Base-by-base conservation (phyloP, 2,329 filamentous ascomycete species). In the Pseudogymnoascus sp. region DNA sequence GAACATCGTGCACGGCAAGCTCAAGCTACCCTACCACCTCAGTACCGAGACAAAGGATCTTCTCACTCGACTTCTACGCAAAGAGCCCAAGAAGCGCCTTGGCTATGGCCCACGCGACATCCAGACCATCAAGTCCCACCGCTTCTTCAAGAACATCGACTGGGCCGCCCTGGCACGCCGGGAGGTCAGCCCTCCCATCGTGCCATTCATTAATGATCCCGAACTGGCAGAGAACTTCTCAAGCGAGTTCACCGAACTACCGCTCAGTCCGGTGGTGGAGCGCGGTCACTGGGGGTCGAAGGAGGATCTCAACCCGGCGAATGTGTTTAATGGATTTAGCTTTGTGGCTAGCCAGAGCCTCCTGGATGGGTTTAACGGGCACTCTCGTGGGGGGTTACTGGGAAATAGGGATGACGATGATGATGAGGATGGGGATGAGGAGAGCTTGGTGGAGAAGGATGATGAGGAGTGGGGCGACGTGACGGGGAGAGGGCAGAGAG, bases 201-300 rank as follows among this genome's bases (percentile, higher is more conserved):
- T 89, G 72, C 94, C 94, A 13, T 81, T 97, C 70, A 93, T 99
- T 71, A 97, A 94, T 0, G 92, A 99, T 70, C 94, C 94, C 0
- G 92, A 95, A 73, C 80, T 97, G 52, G 94, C 94, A 0, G 95
- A 99, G 82, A 99, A 99, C 76, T 99, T 99, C 75, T 84, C 89
- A 0, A 79, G 81, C n/a, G 92, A 97, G 72, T 99, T 99, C 73
- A 99, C 93, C 0, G 86, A 89, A 61, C 76, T 96, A 65, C 84
- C 90, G 3, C 79, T 97, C 60, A 95, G 89, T 72, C 91, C 92
- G 5, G 80, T 89, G 1, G 72, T 86, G 61, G 64, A 58, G 60
- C 66, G 37, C 21, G 37, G 7, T 66, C 65, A 5, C 70, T 71
- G 69, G 58, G 42, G 39, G 0, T 52, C 27, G 29, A 42, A 7